Conservation (phyloP, 208 protist species). For the Wallacemonas sp. region DNA sequence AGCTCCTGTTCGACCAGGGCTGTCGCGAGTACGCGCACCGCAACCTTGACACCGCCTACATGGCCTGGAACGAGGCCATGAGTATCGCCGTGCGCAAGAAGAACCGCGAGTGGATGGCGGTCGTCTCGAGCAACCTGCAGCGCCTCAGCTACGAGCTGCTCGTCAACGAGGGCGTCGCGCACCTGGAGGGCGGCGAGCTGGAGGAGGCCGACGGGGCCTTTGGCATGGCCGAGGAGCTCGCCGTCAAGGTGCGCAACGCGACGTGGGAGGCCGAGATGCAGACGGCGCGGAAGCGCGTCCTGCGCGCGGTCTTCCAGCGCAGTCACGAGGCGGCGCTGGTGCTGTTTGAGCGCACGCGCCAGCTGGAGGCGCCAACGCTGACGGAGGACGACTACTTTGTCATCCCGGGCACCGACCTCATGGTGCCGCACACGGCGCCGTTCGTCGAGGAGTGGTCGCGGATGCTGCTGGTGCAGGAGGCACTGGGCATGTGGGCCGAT, state of each 20-base stretch:
- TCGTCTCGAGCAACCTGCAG: constrained; percentile 89
- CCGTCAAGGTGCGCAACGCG: constrained; percentile 83
- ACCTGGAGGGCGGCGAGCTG: constrained; percentile 70
- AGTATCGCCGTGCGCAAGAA: constrained; percentile 72
- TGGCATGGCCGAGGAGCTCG: constrained; percentile 73
- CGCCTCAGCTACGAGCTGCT: constrained; percentile 90
- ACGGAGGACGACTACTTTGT: constrained; percentile 81
- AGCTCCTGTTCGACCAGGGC: constrained; percentile 82
- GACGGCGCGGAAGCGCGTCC: constrained; percentile 71
- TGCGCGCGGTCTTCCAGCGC: constrained; percentile 82
- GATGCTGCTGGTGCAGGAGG: constrained; percentile 85
- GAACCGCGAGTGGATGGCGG: constrained; percentile 91
- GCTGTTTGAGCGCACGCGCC: constrained; percentile 69
- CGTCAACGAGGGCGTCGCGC: constrained; percentile 67
- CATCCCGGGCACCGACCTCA: constrained; percentile 69
- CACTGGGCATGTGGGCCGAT: constrained; percentile 79
- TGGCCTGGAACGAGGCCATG: constrained; percentile 90
- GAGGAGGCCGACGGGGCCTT: constrained; percentile 77
- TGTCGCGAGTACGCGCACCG: constrained; percentile 73
- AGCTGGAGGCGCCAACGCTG: constrained; percentile 30
- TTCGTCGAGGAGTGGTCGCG: constrained; percentile 87
- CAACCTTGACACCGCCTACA: constrained; percentile 86
- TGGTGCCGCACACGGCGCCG: constrained; percentile 70
- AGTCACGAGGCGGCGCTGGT: constrained; percentile 81
- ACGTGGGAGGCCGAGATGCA: constrained; percentile 84